Conservation (phyloP, 345 rosid species). For the Syzygium oleosum region DNA sequence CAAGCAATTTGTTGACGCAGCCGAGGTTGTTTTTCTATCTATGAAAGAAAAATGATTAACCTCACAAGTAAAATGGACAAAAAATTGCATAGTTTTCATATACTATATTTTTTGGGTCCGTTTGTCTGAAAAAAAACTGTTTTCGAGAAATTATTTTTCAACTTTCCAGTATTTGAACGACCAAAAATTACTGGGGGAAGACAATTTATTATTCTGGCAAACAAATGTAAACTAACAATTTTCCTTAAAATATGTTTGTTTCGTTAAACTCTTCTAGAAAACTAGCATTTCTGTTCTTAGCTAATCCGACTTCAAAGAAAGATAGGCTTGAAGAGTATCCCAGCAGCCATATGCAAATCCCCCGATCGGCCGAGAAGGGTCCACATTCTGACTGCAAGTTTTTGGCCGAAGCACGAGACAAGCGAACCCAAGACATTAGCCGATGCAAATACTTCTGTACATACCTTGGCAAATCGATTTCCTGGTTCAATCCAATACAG, state of each 20-base stretch:
- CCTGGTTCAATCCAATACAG: background rate
- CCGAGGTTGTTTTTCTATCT: background rate
- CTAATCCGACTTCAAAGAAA: background rate
- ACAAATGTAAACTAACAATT: no score
- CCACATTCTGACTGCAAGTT: background rate
- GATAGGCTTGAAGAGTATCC: background rate
- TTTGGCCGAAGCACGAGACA: background rate
- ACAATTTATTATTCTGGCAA: no score
- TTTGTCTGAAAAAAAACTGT: background rate
- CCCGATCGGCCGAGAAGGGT: background rate
- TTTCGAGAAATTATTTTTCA: no score
- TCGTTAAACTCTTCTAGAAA: background rate
- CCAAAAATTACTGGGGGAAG: no score
- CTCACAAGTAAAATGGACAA: background rate
- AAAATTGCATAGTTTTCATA: background rate
- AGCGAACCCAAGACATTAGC: background rate
- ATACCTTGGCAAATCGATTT: background rate
- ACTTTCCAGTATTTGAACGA: no score
- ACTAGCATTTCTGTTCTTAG: background rate
- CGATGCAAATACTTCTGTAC: background rate
- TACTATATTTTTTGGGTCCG: background rate
- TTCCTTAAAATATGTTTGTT: background rate
- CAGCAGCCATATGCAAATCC: background rate
- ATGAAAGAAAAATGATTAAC: background rate
- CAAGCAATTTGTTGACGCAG: no score